Evolutionary conservation across 192 early-diverging fungal species (phyloP).

Genomic region (Coemansia sp.): DNA sequence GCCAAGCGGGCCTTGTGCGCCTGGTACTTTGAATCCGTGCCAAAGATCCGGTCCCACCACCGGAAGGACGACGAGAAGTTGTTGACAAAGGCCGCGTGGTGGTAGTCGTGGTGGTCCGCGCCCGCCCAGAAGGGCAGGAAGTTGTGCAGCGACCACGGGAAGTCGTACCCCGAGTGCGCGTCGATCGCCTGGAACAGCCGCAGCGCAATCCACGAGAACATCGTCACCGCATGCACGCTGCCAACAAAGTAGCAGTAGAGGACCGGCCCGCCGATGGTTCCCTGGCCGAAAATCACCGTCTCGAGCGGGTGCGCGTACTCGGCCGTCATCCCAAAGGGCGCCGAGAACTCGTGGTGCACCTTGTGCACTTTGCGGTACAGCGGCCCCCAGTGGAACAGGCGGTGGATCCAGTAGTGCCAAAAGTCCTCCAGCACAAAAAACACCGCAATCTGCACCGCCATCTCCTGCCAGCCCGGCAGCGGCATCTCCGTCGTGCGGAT

Average conservation of each 20-base stretch:
- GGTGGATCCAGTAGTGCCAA: slow-evolving; percentile 91
- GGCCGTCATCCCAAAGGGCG: slow-evolving; percentile 84
- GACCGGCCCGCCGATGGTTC: slow-evolving; percentile 78
- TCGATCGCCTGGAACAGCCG: slow-evolving; percentile 82
- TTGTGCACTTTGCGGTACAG: slow-evolving; percentile 94
- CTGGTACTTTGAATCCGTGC: slow-evolving; percentile 78
- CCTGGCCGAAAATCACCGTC: slow-evolving; percentile 78
- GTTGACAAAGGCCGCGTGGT: slow-evolving; percentile 78
- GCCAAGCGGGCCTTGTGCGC: slow-evolving; percentile 51
- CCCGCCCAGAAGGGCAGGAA: slow-evolving; percentile 87
- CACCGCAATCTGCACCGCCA: slow-evolving; percentile 63
- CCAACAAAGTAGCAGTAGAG: slow-evolving; percentile 63
- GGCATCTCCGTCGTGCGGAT: slow-evolving; percentile 81
- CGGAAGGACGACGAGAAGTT: slow-evolving; percentile 85
- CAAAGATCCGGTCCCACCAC: slow-evolving; percentile 86
- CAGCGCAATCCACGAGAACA: slow-evolving; percentile 80
- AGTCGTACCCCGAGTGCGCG: slow-evolving; percentile 92
- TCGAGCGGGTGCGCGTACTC: slow-evolving; percentile 91
- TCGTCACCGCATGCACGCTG: slow-evolving; percentile 80
- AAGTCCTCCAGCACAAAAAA: slow-evolving; percentile 87
- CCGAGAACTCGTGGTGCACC: slow-evolving; percentile 87
- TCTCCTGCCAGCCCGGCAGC: slow-evolving; percentile 72
- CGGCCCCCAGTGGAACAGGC: slow-evolving; percentile 79
- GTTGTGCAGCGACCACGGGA: slow-evolving; percentile 90
- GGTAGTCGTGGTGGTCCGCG: slow-evolving; percentile 91